Percentiles rank a stretch among this genome's conserved stretches.
Evolutionary conservation across 1,284 basidiomycete species (phyloP).

Genomic region (Ustilago loliicola): DNA sequence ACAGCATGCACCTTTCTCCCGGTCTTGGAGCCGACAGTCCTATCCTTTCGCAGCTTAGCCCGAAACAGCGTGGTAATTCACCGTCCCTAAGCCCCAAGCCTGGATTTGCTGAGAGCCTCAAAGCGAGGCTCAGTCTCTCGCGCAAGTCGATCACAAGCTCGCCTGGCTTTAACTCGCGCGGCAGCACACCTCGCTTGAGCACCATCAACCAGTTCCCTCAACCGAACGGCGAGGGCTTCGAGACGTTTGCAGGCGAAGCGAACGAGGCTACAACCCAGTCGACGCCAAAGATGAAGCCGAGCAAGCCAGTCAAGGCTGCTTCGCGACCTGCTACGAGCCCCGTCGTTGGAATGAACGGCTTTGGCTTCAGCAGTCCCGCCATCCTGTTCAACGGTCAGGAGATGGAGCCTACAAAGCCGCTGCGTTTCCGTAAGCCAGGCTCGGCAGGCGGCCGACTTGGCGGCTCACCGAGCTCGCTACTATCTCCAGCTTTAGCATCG

Average conservation of each 20-base stretch:
- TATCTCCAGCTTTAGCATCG: slow-evolving; percentile 22
- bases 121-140: slow-evolving; percentile 41
- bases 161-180: slow-evolving; percentile 30
- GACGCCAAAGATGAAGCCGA: slow-evolving; percentile 25
- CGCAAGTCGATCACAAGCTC: slow-evolving; percentile 51
- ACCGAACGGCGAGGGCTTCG: slow-evolving; percentile 22
- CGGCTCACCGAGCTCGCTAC: slow-evolving; percentile 29
- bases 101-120: slow-evolving; percentile 40
- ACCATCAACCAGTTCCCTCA: slow-evolving; percentile 40
- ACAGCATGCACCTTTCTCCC: slow-evolving; percentile 35
- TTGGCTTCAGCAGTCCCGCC: slow-evolving; percentile 39
- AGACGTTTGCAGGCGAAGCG: neutral
- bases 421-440: slow-evolving; percentile 39
- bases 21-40: slow-evolving; percentile 48
- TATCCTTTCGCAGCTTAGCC: slow-evolving; percentile 44
- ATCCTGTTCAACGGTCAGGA: slow-evolving; percentile 50
- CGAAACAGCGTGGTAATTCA: slow-evolving; percentile 30
- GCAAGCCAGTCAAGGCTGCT: slow-evolving; percentile 15
- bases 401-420: slow-evolving; percentile 42
- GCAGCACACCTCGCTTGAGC: slow-evolving; percentile 36
- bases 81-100: slow-evolving; percentile 39
- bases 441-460: slow-evolving; percentile 38
- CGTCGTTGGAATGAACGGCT: slow-evolving; percentile 18
- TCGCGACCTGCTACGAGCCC: slow-evolving; percentile 34
- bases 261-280: slow-evolving; percentile 14